A percentile compares a stretch with the other conserved stretches of the same genome.
Conservation (phyloP, 2,329 filamentous ascomycete genomes). For the Ceratocystis destructans region DNA sequence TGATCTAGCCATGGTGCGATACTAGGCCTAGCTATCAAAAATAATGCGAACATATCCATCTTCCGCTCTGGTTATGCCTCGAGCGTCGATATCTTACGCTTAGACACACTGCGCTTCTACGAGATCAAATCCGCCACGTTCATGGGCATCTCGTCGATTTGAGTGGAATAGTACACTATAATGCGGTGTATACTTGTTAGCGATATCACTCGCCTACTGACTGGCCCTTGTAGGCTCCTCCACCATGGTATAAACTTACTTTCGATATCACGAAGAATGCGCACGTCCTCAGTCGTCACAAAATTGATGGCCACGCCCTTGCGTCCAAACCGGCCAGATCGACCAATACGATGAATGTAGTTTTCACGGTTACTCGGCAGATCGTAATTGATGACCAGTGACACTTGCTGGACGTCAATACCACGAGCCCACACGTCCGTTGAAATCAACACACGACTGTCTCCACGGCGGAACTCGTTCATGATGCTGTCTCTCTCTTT, state of each 20-base stretch:
- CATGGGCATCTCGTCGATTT: constrained; percentile 99
- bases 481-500: constrained; percentile 98
- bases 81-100: not conserved
- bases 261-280: constrained; percentile 94
- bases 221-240: not conserved
- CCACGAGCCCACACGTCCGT: constrained; percentile 97
- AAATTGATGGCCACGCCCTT: constrained; percentile 99
- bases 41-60: not conserved
- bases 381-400: constrained; percentile 97
- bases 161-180: constrained; percentile 81
- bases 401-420: constrained; percentile 98
- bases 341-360: constrained; percentile 96
- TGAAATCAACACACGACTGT: constrained; percentile 89
- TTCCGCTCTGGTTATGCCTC: not conserved
- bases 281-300: constrained; percentile 93
- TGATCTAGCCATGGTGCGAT: constrained; percentile 1
- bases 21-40: constrained; percentile 12
- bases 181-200: constrained; percentile 25
- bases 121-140: constrained; percentile 57
- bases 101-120: constrained; percentile 24
- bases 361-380: constrained; percentile 97
- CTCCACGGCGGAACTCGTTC: constrained; percentile 96
- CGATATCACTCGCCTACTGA: constrained; percentile 1
- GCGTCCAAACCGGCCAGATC: constrained; percentile 86
- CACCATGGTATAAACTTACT: constrained; percentile 37